phyloP scores from a whole-genome alignment of 495 filamentous ascomycete species.

The Amniculicola lignicola region DNA sequence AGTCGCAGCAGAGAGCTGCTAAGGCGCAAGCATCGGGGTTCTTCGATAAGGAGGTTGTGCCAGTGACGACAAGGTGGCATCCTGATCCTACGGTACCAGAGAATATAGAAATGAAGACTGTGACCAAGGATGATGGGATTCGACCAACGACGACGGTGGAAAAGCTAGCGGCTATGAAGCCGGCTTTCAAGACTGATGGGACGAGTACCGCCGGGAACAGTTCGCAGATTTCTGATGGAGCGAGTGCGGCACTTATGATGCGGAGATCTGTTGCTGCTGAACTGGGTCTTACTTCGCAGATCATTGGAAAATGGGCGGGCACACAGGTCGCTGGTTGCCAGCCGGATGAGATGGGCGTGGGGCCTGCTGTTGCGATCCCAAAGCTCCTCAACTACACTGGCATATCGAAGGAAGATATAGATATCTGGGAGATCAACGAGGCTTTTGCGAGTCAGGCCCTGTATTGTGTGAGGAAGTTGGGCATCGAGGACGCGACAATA shows the following conservation, averaged over 20 bases:
- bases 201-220: constrained; percentile 83
- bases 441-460: constrained; percentile 88
- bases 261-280: constrained; percentile 73
- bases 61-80: constrained; percentile 61
- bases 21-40: constrained; percentile 63
- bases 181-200: constrained; percentile 72
- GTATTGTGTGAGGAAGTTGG: constrained; percentile 73
- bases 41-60: constrained; percentile 77
- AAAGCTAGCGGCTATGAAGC: constrained; percentile 73
- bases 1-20: constrained; percentile 67
- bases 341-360: constrained; percentile 93
- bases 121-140: constrained; percentile 79
- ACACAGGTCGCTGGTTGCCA: constrained; percentile 69
- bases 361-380: constrained; percentile 81
- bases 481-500: constrained; percentile 58
- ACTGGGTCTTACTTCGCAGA: constrained; percentile 63
- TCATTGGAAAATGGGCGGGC: constrained; percentile 77
- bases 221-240: constrained; percentile 82
- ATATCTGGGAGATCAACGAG: constrained; percentile 96
- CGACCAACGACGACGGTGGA: constrained; percentile 62
- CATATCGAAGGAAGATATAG: constrained; percentile 63
- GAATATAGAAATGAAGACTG: constrained; percentile 57
- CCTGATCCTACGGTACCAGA: constrained; percentile 58
- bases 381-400: constrained; percentile 67
- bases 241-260: constrained; percentile 79